Evolutionary conservation across 1,284 basidiomycete genomes (phyloP).

Genomic region (Pseudozyma sp.): DNA sequence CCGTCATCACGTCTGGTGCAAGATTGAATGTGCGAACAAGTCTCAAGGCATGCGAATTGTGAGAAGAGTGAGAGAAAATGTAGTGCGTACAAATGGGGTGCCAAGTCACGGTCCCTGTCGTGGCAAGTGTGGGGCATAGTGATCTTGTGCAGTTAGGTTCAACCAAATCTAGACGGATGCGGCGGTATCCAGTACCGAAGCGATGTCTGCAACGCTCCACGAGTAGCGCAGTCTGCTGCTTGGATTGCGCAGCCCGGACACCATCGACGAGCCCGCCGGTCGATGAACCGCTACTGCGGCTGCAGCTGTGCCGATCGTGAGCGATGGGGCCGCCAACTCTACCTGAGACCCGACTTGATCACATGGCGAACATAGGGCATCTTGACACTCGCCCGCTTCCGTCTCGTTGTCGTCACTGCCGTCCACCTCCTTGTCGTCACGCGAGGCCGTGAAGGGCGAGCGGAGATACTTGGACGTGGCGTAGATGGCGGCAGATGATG

Average conservation of each 20-base stretch:
- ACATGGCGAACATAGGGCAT: constrained; percentile 10
- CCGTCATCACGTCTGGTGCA: too few relatives aligned
- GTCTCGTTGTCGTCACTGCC: neutral
- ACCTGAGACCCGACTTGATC: neutral
- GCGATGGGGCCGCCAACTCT: too few relatives aligned
- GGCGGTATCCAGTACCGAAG: constrained; percentile 8
- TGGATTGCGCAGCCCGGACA: constrained; percentile 18
- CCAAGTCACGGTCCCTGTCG: too few relatives aligned
- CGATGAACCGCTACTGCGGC: neutral
- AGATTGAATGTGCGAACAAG: too few relatives aligned
- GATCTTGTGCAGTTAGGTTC: too few relatives aligned
- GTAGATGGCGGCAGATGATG: constrained; percentile 7
- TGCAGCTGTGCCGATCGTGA: neutral
- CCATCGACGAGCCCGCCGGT: constrained; percentile 9
- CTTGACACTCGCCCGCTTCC: constrained; percentile 9
- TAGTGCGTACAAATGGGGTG: too few relatives aligned
- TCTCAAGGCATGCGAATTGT: too few relatives aligned
- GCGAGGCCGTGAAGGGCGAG: constrained; percentile 10
- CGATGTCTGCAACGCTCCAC: constrained; percentile 28
- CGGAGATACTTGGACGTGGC: constrained; percentile 23
- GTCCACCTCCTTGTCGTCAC: neutral
- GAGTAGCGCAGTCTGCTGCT: constrained; percentile 28
- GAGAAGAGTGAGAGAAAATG: too few relatives aligned
- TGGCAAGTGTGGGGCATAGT: too few relatives aligned
- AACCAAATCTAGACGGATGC: neutral